Percentiles rank a stretch among this genome's conserved stretches.
phyloP scores from a whole-genome alignment of 208 protist species.

The Vickermania spadyakhi region DNA sequence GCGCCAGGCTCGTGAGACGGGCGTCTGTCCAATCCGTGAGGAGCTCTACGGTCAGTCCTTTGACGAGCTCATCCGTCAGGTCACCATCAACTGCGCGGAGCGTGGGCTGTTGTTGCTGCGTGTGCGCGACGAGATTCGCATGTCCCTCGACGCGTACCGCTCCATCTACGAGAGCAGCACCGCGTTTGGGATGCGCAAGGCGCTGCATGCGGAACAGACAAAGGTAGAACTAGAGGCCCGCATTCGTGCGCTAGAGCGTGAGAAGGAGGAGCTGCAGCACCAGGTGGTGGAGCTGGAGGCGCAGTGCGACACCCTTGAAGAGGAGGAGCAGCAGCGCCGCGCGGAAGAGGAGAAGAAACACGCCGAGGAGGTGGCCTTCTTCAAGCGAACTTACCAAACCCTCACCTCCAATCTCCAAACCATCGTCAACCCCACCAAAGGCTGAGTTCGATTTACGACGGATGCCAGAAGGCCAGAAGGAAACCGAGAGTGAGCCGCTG shows the following conservation, averaged over 20 bases:
- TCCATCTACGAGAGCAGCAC: slow-evolving; percentile 76
- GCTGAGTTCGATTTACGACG: slow-evolving; percentile 9
- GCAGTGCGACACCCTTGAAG: slow-evolving; percentile 78
- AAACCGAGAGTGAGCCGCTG: too few species aligned
- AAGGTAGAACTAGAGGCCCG: slow-evolving; percentile 93
- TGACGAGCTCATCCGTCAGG: slow-evolving; percentile 97
- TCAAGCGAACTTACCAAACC: slow-evolving; percentile 92
- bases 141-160: slow-evolving; percentile 82
- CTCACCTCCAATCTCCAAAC: slow-evolving; percentile 91
- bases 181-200: slow-evolving; percentile 97
- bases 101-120: slow-evolving; percentile 95
- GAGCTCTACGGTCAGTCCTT: slow-evolving; percentile 97
- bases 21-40: slow-evolving; percentile 97
- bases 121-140: slow-evolving; percentile 95
- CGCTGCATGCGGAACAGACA: slow-evolving; percentile 95
- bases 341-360: slow-evolving; percentile 93
- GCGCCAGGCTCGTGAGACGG: slow-evolving; percentile 95
- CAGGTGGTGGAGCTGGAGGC: slow-evolving; percentile 74
- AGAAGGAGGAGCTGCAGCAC: slow-evolving; percentile 92
- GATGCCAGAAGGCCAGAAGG: too few species aligned
- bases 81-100: slow-evolving; percentile 97
- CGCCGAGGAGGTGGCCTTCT: slow-evolving; percentile 94
- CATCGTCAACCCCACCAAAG: slow-evolving; percentile 78
- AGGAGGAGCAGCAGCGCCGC: slow-evolving; percentile 86
- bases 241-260: slow-evolving; percentile 87